A percentile compares a stretch with the other conserved stretches of the same genome.
Conservation (phyloP, 2,329 filamentous ascomycete species). For the Tolypocladium cylindrosporum region DNA sequence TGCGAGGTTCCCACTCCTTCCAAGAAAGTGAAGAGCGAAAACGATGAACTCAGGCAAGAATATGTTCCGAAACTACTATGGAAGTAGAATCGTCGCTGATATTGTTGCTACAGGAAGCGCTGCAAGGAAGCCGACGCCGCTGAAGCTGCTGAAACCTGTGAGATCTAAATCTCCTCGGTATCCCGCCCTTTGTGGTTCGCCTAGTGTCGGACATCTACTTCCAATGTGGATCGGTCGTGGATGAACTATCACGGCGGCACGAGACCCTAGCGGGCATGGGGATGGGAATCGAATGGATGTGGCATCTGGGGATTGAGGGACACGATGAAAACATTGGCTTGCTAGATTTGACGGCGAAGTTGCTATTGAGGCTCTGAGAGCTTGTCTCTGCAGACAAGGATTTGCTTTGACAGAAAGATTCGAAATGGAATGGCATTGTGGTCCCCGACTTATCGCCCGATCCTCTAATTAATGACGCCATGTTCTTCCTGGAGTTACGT, state of each 20-base stretch:
- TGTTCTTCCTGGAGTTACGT: not conserved
- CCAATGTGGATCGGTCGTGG: no score
- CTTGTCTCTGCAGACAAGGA: not conserved
- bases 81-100: not conserved
- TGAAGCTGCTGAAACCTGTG: not conserved
- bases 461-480: not conserved
- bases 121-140: not conserved
- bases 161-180: not conserved
- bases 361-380: not conserved
- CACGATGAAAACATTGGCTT: not conserved
- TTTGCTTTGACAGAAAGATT: not conserved
- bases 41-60: not conserved
- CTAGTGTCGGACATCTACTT: not conserved
- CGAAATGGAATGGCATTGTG: not conserved
- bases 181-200: not conserved
- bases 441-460: not conserved
- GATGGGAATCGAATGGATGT: not conserved
- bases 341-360: not conserved
- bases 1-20: not conserved
- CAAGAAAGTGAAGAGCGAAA: slow-evolving; percentile 14
- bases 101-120: not conserved
- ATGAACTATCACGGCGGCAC: no score
- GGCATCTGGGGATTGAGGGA: not conserved
- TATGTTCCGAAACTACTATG: no score
- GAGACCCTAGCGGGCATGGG: no score